Conservation (phyloP, 1,139 yeast species). For the Kodamaea fungicola region DNA sequence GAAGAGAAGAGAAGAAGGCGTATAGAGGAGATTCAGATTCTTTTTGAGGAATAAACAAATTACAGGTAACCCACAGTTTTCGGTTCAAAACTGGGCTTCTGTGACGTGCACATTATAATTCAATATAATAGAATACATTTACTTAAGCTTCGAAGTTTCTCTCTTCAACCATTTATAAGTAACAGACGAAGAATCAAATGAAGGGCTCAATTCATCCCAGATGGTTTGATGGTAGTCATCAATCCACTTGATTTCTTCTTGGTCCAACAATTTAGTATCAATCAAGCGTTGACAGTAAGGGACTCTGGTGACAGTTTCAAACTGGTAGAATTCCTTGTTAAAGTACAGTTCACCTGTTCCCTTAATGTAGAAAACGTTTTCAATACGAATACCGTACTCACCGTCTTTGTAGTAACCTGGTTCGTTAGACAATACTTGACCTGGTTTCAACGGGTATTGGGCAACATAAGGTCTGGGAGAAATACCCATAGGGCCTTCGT, state of each 20-base stretch:
- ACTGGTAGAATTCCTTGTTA: conserved; percentile 62
- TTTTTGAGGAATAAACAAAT: conserved; percentile 52
- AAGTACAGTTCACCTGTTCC: conserved; percentile 42
- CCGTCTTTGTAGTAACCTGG: conserved; percentile 96
- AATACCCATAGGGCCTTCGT: conserved; percentile 94
- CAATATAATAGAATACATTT: neutral
- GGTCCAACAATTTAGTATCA: conserved; percentile 52
- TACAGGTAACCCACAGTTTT: too few relatives aligned
- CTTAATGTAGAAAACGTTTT: conserved; percentile 69
- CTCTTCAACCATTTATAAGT: conserved; percentile 72
- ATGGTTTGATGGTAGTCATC: conserved; percentile 65
- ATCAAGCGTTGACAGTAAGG: conserved; percentile 78
- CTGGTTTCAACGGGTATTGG: conserved; percentile 51
- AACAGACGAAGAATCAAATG: conserved; percentile 47
- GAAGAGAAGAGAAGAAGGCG: conserved; percentile 70
- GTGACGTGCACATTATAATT: too few relatives aligned
- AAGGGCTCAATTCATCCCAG: conserved; percentile 51
- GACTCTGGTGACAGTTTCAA: conserved; percentile 85
- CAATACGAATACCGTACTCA: conserved; percentile 90
- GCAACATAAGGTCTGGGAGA: conserved; percentile 61
- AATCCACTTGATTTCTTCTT: conserved; percentile 64
- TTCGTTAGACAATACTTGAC: conserved; percentile 86
- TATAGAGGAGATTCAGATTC: conserved; percentile 75
- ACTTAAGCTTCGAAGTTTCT: conserved; percentile 52
- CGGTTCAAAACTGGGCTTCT: too few relatives aligned